Conservation (phyloP, 2,329 filamentous ascomycete genomes). For the Claviceps pazoutovae region DNA sequence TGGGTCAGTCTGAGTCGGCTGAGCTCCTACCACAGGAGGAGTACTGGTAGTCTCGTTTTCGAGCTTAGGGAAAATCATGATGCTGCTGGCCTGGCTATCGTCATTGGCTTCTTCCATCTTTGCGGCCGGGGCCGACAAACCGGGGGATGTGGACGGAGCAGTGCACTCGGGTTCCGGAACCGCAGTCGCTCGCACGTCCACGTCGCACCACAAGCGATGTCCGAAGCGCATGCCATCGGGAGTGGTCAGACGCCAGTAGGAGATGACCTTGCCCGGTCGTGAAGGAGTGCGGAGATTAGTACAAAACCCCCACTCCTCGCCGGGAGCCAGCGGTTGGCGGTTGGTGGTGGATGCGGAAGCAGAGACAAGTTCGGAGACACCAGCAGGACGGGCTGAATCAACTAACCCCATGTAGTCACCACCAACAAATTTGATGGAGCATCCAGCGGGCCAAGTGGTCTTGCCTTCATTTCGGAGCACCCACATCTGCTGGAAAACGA, state of each 20-base stretch:
- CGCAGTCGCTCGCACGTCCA: slow-evolving; percentile 46
- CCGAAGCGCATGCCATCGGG: slow-evolving; percentile 72
- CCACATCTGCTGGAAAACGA: slow-evolving; percentile 82
- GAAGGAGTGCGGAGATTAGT: slow-evolving; percentile 70
- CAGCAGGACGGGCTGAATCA: slow-evolving; percentile 66
- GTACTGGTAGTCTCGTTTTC: slow-evolving; percentile 82
- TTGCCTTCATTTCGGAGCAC: slow-evolving; percentile 74
- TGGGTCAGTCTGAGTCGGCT: slow-evolving; percentile 36
- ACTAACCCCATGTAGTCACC: slow-evolving; percentile 95
- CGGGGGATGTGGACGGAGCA: slow-evolving; percentile 7
- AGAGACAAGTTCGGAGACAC: slow-evolving; percentile 58
- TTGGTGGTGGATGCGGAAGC: slow-evolving; percentile 75
- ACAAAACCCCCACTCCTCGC: slow-evolving; percentile 66
- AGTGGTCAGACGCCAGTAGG: slow-evolving; percentile 90
- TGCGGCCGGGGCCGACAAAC: neutral
- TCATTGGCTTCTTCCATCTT: slow-evolving; percentile 18
- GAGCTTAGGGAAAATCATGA: slow-evolving; percentile 94
- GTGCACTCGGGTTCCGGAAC: slow-evolving; percentile 13
- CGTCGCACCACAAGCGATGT: slow-evolving; percentile 89
- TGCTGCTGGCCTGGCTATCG: slow-evolving; percentile 30
- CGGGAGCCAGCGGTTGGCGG: slow-evolving; percentile 52
- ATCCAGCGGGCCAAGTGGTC: slow-evolving; percentile 71
- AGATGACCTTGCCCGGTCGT: slow-evolving; percentile 68
- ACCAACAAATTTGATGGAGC: slow-evolving; percentile 79
- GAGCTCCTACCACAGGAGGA: slow-evolving; percentile 56